A percentile compares a stretch with the other conserved stretches of the same genome.
These are phyloP conservation scores for Globisporangium splendens DNA, from an alignment of 352 stramenopile species.

Conservation along the genomic window DNA sequence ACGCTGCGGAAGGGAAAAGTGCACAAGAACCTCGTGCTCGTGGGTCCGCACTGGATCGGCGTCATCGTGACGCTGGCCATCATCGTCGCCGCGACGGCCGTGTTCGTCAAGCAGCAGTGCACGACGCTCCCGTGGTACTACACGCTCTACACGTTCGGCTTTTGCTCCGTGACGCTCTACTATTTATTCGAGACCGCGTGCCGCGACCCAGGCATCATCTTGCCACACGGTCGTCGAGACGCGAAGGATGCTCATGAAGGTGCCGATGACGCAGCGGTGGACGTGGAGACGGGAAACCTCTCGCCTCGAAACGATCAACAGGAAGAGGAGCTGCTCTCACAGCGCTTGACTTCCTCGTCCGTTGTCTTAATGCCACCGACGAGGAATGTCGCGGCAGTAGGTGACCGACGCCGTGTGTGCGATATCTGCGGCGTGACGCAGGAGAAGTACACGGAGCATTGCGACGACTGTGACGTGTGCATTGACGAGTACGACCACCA, in stretches of 20 bases:
- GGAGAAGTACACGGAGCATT: constrained; percentile 77
- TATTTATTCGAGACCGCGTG: constrained; percentile 75
- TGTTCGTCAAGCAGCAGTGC: constrained; percentile 68
- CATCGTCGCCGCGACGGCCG: constrained; percentile 46
- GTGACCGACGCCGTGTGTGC: constrained; percentile 28
- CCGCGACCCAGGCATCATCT: constrained; percentile 70
- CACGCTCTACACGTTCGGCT: constrained; percentile 48
- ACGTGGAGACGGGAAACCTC: neutral
- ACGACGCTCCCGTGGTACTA: constrained; percentile 45
- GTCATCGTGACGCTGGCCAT: constrained; percentile 64
- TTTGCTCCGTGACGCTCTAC: constrained; percentile 57
- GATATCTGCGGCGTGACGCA: constrained; percentile 70
- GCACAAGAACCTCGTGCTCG: constrained; percentile 34
- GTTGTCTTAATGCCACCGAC: neutral
- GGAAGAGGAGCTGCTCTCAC: constrained; percentile 6
- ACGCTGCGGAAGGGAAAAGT: constrained; percentile 21
- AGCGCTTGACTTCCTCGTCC: constrained; percentile 1
- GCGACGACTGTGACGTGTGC: constrained; percentile 92
- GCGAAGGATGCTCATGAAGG: constrained; percentile 21
- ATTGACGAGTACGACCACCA: constrained; percentile 89
- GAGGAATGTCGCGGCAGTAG: neutral
- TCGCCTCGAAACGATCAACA: neutral
- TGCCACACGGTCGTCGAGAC: constrained; percentile 18
- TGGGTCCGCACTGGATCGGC: constrained; percentile 81
- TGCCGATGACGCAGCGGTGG: neutral